Conservation (phyloP, 805 yeast genomes). For the Cyberlindnera galapagoensis region DNA sequence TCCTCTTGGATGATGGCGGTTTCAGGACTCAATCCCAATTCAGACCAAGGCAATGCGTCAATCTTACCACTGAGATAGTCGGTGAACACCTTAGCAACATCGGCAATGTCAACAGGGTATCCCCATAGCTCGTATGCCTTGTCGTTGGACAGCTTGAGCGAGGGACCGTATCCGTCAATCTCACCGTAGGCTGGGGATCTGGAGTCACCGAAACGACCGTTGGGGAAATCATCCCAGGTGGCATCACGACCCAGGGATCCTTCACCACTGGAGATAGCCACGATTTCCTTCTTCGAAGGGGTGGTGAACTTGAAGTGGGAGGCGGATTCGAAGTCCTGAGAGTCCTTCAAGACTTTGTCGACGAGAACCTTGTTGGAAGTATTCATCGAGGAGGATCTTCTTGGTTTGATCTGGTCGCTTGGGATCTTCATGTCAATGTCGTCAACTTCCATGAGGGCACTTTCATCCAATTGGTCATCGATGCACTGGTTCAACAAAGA, state of each 20-base stretch:
- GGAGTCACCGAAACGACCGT: conserved; percentile 93
- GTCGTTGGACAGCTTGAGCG: conserved; percentile 64
- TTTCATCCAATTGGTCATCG: conserved; percentile 34
- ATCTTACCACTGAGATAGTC: conserved; percentile 70
- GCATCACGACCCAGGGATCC: conserved; percentile 85
- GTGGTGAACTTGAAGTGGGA: conserved; percentile 18
- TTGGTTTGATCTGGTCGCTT: conserved; percentile 6
- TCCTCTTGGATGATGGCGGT: conserved; percentile 92
- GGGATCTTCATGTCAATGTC: conserved; percentile 11
- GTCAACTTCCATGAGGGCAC: conserved; percentile 27
- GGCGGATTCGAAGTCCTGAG: conserved; percentile 20
- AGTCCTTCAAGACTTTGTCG: conserved; percentile 24
- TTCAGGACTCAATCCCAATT: conserved; percentile 77
- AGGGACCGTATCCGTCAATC: conserved; percentile 95
- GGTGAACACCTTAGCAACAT: conserved; percentile 60
- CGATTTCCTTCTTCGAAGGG: conserved; percentile 48
- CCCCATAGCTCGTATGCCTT: conserved; percentile 80
- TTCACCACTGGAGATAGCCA: conserved; percentile 78
- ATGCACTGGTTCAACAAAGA: conserved; percentile 44
- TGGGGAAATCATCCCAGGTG: conserved; percentile 96
- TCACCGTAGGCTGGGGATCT: conserved; percentile 97
- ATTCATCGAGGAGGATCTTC: conserved; percentile 20
- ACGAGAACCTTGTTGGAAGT: conserved; percentile 37
- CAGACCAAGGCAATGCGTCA: conserved; percentile 88
- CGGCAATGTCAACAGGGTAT: conserved; percentile 51